Evolutionary conservation across 306 rosid species (phyloP).

Genomic region (Vigna angularis): DNA sequence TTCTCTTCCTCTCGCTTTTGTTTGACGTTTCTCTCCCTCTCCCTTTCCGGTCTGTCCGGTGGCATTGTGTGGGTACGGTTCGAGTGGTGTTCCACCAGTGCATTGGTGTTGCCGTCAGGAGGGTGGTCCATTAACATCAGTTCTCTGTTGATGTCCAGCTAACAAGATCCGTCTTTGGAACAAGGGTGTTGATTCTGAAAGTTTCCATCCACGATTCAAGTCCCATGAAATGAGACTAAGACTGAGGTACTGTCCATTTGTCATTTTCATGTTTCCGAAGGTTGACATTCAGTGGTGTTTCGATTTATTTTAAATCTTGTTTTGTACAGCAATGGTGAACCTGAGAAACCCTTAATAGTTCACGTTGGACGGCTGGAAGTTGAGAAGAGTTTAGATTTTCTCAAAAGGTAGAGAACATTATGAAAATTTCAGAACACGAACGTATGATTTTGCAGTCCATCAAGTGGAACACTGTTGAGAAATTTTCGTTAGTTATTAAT

Average conservation of each 20-base stretch:
- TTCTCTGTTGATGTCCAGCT: slow-evolving; percentile 62
- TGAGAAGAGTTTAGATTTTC: slow-evolving; percentile 97
- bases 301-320: slow-evolving; percentile 32
- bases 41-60: no score
- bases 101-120: no score
- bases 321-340: slow-evolving; percentile 80
- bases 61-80: no score
- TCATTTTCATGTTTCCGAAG: slow-evolving; percentile 24
- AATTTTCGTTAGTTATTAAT: slow-evolving; percentile 12
- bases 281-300: slow-evolving; percentile 21
- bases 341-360: slow-evolving; percentile 88
- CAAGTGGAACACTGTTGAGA: slow-evolving; percentile 12
- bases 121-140: no score
- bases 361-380: slow-evolving; percentile 98
- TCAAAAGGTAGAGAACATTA: slow-evolving; percentile 68
- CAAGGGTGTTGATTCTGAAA: slow-evolving; percentile 95
- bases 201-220: slow-evolving; percentile 84
- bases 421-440: slow-evolving; percentile 2
- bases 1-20: no score
- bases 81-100: no score
- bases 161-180: slow-evolving; percentile 95
- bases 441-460: neutral
- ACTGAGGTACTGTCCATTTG: slow-evolving; percentile 57
- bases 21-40: no score
- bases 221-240: slow-evolving; percentile 85